Base-by-base conservation (phyloP, 2,329 filamentous ascomycete species). In the Neoscytalidium dimidiatum region DNA sequence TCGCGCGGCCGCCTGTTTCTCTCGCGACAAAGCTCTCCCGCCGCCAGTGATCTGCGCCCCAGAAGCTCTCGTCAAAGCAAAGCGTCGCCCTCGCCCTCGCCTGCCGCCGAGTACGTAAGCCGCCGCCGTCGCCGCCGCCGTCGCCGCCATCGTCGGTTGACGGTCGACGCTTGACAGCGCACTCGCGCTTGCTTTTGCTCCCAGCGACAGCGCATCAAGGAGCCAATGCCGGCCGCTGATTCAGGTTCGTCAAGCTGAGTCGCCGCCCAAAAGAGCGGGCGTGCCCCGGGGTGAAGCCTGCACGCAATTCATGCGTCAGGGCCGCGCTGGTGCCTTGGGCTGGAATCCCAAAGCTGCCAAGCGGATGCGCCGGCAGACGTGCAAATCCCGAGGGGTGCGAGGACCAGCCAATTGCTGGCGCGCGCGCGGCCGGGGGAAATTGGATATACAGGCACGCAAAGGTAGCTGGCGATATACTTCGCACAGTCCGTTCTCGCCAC, bases 171-270 rank as follows among this genome's bases (percentile, higher is more conserved):
- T 28, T 63, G 61, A 52, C 51, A 57, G 43, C 49, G 48, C 62
- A 46, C 62, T 23, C 41, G 21, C 35, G 19, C 26, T 33, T 44
- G 35, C 61, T 43, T 43, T 63, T 41, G 48, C 44, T 28, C 44
- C 43, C 44, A n/a, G 43, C 49, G 49, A 62, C 58, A 64, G 51
- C 62, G 51, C 62, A 64, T 38, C 61, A 41, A 31, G n/a, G 56
- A 53, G 31, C 31, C 58, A 26, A 49, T 62, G 58, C 44, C 33
- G 43, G 33, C 35, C 38, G 61, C 51, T 64, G 62, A 64, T 56
- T 64, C 62, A 48, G 28, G 51, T 35, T 29, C 62, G 62, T 64
- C 62, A 64, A 62, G 58, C 51, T 56, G 62, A 64, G 19, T 64
- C 62, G 62, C 38, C 38, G 61, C 61, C 61, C 61, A 53, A 63